Evolutionary conservation across 805 yeast genomes (phyloP), one percentile per base, ranked within the genome.

Genomic region (Clavispora santaluciae): DNA sequence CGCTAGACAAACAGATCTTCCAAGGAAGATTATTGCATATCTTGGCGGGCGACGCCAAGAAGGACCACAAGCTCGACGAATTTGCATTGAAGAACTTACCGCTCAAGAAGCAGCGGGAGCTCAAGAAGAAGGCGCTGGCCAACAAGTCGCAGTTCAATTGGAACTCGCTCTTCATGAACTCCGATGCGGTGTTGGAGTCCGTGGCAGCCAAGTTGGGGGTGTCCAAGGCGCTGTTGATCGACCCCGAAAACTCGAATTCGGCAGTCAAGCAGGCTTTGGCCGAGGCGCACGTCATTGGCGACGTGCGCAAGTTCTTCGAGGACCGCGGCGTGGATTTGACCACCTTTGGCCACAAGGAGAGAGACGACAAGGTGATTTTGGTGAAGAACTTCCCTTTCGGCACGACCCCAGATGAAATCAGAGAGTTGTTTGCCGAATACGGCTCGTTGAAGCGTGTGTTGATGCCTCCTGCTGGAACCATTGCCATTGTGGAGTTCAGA

Each of bases 211-310:
- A 84, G 53, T 64, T 93, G 63, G 98, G 98, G 6, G 70, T 93
- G 37, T 60, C 80, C 21, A 93, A 91, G 61, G 73, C 93, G 6
- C 87, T 88, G 42, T 73, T 93, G 55, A 76, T 93, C 45, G 95
- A 93, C 60, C 91, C 96, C 1, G 85, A 87, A 52, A 86, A 81
- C 49, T 75, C 95, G 6, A 81, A 74, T 44, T 84, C 95, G 39
- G 97, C 96, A 1, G 98, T 93, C 11, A 87, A 90, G 59, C 98
- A 90, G 63, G 98, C 99, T 0, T 74, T 93, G 48, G 98, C 99
- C 0, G 99, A 93, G 66, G 95, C 97, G 2, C 93, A 89, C 56
- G 96, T 90, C 13, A 82, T 93, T 55, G 93, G 90, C 34, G 93
- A 84, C 61, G 95, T 93, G 10, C 78, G 96, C 56, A 78, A 79